Conservation (phyloP, 371 early-diverging fungal species). For the Funneliformis caledonium region DNA sequence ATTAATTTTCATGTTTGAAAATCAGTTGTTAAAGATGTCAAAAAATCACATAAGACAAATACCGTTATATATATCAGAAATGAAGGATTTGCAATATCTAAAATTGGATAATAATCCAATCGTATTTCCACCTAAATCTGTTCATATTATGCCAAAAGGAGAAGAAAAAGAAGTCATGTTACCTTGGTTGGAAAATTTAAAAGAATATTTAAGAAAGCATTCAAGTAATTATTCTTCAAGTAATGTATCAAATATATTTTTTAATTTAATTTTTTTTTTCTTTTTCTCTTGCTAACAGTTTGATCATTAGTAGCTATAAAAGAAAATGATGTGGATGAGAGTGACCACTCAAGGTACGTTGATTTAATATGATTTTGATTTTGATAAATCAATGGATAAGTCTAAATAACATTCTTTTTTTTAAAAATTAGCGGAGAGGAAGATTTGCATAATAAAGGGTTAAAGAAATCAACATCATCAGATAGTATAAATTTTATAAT, state of each 20-base stretch:
- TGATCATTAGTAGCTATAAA: background rate
- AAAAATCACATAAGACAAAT: constrained; percentile 25
- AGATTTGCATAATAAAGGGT: background rate
- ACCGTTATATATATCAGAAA: constrained; percentile 33
- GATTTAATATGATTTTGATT: background rate
- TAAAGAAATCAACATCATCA: background rate
- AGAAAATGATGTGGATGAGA: background rate
- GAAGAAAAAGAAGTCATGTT: constrained; percentile 27
- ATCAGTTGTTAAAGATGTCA: constrained; percentile 23
- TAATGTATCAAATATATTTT: background rate
- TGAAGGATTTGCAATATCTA: constrained; percentile 38
- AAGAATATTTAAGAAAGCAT: constrained; percentile 30
- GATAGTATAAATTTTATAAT: background rate
- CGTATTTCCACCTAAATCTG: constrained; percentile 28
- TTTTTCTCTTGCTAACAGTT: background rate
- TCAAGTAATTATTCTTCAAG: background rate
- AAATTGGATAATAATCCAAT: constrained; percentile 36
- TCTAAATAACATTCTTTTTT: background rate
- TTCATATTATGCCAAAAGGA: constrained; percentile 26
- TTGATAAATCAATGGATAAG: background rate
- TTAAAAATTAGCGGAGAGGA: background rate
- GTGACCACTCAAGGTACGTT: constrained; percentile 18
- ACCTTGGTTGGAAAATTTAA: constrained; percentile 34
- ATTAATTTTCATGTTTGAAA: background rate
- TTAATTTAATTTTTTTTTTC: background rate